Evolutionary conservation across 2,329 filamentous ascomycete genomes (phyloP).

Genomic region (Plenodomus biglobosus): DNA sequence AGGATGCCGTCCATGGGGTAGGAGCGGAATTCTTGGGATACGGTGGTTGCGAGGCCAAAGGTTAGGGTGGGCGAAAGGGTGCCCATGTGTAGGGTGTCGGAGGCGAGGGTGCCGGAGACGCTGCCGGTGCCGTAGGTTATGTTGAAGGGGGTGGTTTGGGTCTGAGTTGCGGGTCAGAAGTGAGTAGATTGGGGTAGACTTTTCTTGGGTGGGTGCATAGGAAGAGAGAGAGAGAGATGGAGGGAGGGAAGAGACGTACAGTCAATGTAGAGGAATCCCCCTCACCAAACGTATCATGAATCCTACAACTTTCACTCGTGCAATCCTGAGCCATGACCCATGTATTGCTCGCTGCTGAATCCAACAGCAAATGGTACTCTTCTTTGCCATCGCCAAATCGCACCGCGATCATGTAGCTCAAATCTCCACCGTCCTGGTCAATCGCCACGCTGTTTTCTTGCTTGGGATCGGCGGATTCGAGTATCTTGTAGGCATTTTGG

Average conservation of each 20-base stretch:
- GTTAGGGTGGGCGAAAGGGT: conserved; percentile 64
- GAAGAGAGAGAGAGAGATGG: no score
- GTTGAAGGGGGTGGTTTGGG: conserved; percentile 58
- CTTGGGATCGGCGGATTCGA: conserved; percentile 31
- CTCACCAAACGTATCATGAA: conserved; percentile 70
- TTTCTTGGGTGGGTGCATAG: no score
- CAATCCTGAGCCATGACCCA: conserved; percentile 82
- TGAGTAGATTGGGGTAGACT: no score
- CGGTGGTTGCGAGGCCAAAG: conserved; percentile 72
- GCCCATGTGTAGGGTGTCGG: conserved; percentile 68
- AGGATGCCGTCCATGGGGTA: conserved; percentile 90
- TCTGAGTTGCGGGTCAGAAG: no score
- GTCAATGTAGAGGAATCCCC: conserved; percentile 65
- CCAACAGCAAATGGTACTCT: conserved; percentile 57
- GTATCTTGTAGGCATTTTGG: conserved; percentile 53
- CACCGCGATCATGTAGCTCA: conserved; percentile 57
- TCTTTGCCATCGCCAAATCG: conserved; percentile 54
- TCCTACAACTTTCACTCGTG: conserved; percentile 63
- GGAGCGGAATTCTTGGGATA: conserved; percentile 71
- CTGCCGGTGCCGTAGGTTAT: conserved; percentile 77
- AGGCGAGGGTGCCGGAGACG: conserved; percentile 66
- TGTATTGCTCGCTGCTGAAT: conserved; percentile 64
- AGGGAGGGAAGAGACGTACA: no score
- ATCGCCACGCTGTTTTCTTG: conserved; percentile 53
- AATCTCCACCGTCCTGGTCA: conserved; percentile 57